Evolutionary conservation across 352 stramenopile species (phyloP).

Genomic region (Phytopythium montanum): DNA sequence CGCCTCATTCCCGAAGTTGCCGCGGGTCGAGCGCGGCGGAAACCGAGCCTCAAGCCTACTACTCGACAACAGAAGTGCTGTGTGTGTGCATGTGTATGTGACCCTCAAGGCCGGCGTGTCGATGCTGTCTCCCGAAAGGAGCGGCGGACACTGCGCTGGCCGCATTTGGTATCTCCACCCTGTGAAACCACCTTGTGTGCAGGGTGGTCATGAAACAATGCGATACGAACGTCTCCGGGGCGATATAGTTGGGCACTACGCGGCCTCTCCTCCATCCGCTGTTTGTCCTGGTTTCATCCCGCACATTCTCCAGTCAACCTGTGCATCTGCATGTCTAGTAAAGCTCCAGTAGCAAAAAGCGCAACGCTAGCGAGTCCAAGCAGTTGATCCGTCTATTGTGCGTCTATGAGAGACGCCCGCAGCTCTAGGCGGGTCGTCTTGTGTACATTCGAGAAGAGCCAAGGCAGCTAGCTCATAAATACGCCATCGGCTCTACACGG

Average conservation of each 20-base stretch:
- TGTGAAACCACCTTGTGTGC: constrained; percentile 68
- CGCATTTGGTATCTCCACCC: constrained; percentile 89
- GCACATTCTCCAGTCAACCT: constrained; percentile 30
- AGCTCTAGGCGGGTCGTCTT: background rate
- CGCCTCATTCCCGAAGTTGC: too few relatives aligned
- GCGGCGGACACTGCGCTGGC: constrained; percentile 7
- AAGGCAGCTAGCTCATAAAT: constrained; percentile 6
- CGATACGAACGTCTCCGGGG: constrained; percentile 50
- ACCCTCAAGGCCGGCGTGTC: background rate
- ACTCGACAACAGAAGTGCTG: too few relatives aligned
- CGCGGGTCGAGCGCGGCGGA: too few relatives aligned
- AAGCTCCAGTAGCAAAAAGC: too few relatives aligned
- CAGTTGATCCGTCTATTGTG: background rate
- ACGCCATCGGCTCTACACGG: background rate
- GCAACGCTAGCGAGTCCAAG: background rate
- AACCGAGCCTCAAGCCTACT: too few relatives aligned
- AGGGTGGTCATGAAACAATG: constrained; percentile 84
- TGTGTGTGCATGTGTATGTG: constrained; percentile 4
- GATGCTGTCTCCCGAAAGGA: background rate
- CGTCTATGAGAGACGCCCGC: background rate
- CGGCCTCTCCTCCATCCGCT: constrained; percentile 62
- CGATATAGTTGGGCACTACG: constrained; percentile 78
- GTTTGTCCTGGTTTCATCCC: constrained; percentile 70
- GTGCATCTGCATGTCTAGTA: background rate
- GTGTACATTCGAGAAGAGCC: constrained; percentile 1